Percentiles rank a stretch among this genome's conserved stretches.
phyloP scores from a whole-genome alignment of 2,329 filamentous ascomycete genomes.

The Aulographum hederae region DNA sequence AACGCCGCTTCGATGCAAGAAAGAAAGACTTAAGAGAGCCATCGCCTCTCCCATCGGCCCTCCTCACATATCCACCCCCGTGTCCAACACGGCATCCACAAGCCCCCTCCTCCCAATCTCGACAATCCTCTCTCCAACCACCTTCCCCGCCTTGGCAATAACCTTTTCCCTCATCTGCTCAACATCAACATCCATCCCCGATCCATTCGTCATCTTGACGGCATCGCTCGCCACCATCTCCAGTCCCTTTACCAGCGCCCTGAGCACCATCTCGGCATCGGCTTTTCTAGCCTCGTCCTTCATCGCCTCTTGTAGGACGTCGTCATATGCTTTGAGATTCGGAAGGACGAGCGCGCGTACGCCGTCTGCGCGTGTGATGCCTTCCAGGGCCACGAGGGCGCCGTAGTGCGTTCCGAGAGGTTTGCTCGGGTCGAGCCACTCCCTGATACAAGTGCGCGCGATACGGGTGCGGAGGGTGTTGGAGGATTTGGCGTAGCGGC shows the following conservation, averaged over 20 bases:
- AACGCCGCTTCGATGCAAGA: too few species aligned
- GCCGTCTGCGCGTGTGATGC: conserved; percentile 53
- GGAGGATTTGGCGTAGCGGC: conserved; percentile 65
- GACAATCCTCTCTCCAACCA: conserved; percentile 21
- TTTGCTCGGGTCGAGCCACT: conserved; percentile 73
- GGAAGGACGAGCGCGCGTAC: conserved; percentile 47
- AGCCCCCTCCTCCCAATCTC: conserved; percentile 17
- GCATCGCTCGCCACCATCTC: conserved; percentile 31
- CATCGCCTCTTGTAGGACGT: conserved; percentile 36
- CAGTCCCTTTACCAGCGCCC: conserved; percentile 37
- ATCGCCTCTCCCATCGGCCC: too few species aligned
- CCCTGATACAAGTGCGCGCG: conserved; percentile 77
- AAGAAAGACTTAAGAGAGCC: too few species aligned
- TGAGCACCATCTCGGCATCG: conserved; percentile 42
- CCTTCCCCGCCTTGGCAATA: conserved; percentile 24
- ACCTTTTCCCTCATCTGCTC: conserved; percentile 23
- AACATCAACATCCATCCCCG: conserved; percentile 6
- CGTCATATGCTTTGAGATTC: conserved; percentile 46
- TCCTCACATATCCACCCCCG: background rate
- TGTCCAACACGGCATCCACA: conserved; percentile 10
- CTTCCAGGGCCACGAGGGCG: conserved; percentile 61
- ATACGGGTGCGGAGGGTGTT: conserved; percentile 73
- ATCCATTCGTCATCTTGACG: conserved; percentile 6
- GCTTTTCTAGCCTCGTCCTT: conserved; percentile 34
- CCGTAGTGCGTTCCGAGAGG: conserved; percentile 77